A percentile compares a stretch with the other conserved stretches of the same genome.
These are phyloP conservation scores for Ophiostoma triangulosporum DNA, from an alignment of 2,329 filamentous ascomycete genomes.

Conservation along the genomic window DNA sequence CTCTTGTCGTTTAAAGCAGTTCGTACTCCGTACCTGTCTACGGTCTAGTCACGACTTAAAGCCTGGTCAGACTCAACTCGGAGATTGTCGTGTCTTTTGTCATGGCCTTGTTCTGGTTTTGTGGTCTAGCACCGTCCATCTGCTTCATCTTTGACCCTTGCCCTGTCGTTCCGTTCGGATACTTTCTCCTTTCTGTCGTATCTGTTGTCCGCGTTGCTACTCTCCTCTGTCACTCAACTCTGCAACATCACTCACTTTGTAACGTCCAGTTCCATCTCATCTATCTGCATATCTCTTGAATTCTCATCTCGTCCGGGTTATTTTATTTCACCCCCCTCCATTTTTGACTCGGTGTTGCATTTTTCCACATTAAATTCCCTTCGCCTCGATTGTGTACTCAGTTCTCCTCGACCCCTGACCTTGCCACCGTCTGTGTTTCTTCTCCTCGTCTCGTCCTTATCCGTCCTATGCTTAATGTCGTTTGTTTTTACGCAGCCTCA, in stretches of 20 bases:
- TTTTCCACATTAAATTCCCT: background rate
- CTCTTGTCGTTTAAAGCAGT: no score
- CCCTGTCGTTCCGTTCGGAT: background rate
- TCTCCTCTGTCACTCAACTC: background rate
- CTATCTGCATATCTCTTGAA: background rate
- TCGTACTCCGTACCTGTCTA: background rate
- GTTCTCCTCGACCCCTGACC: slow-evolving; percentile 7
- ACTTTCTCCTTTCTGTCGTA: background rate
- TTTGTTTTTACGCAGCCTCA: background rate
- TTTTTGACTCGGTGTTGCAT: background rate
- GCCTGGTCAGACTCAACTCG: background rate
- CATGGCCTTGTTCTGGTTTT: background rate
- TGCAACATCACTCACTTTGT: background rate
- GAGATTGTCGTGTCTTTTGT: background rate
- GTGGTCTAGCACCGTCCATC: background rate
- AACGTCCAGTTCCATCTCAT: background rate
- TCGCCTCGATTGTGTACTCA: background rate
- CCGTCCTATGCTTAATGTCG: background rate
- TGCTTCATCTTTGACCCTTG: background rate
- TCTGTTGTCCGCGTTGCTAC: background rate
- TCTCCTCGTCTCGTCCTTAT: background rate
- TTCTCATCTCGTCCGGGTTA: background rate
- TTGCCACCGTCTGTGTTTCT: slow-evolving; percentile 6
- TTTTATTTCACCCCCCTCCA: background rate
- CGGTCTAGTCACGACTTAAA: background rate